Evolutionary conservation across 306 rosid species (phyloP).

Genomic region (Fragaria nilgerrensis): DNA sequence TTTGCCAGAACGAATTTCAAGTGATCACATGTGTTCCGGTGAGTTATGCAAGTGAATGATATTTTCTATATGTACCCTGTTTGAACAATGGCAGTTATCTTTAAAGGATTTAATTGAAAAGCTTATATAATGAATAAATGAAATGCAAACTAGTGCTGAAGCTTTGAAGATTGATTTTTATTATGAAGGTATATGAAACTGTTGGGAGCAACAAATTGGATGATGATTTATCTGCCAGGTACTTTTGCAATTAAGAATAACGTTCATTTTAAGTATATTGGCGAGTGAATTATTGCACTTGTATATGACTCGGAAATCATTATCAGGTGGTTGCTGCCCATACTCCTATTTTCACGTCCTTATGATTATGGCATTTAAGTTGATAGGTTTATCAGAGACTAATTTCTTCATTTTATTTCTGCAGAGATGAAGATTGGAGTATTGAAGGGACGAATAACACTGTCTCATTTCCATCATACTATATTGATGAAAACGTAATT

Average conservation of each 20-base stretch:
- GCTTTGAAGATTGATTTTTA: slow-evolving; percentile 26
- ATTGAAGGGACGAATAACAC: slow-evolving; percentile 78
- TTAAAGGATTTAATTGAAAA: slow-evolving; percentile 14
- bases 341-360: not conserved
- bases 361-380: not conserved
- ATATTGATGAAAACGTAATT: slow-evolving; percentile 95
- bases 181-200: slow-evolving; percentile 87
- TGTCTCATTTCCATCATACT: slow-evolving; percentile 89
- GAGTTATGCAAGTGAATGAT: slow-evolving; percentile 53
- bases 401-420: slow-evolving; percentile 36
- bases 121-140: slow-evolving; percentile 16
- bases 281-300: not conserved
- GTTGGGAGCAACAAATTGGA: slow-evolving; percentile 84
- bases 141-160: slow-evolving; percentile 30
- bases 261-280: not conserved
- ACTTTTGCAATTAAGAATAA: slow-evolving; percentile 11
- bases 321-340: not conserved
- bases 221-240: slow-evolving; percentile 65
- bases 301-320: not conserved
- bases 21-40: slow-evolving; percentile 97
- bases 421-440: slow-evolving; percentile 95
- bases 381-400: slow-evolving; percentile 22
- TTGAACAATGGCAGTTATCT: slow-evolving; percentile 6
- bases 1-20: slow-evolving; percentile 98
- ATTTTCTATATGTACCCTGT: not conserved